These are phyloP conservation scores for Neoascochyta sp. DNA, from an alignment of 2,329 filamentous ascomycete genomes.

Conservation along the genomic window DNA sequence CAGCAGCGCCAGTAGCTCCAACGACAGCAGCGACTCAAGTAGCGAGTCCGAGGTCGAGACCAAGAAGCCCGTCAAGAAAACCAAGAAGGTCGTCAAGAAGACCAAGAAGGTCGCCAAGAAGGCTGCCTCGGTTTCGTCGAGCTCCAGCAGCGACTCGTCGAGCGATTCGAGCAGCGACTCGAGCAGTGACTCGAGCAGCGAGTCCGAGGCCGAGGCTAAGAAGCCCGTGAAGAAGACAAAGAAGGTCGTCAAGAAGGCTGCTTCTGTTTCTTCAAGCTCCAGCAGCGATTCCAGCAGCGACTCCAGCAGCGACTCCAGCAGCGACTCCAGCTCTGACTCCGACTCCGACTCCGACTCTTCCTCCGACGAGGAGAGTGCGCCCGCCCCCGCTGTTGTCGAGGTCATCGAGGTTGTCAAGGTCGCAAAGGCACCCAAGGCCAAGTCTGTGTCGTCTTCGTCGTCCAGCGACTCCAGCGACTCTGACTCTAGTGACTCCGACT, in stretches of 20 bases:
- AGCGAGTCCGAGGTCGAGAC: constrained; percentile 31
- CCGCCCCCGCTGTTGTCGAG: too few species aligned
- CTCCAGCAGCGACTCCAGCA: constrained; percentile 13
- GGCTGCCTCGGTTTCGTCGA: constrained; percentile 12
- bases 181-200: constrained; percentile 15
- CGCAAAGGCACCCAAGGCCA: constrained; percentile 16
- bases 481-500: constrained; percentile 23
- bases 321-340: constrained; percentile 16
- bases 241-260: too few species aligned
- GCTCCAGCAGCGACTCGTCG: constrained; percentile 13
- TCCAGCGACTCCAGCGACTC: constrained; percentile 10
- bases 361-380: constrained; percentile 15
- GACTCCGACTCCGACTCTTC: constrained; percentile 43
- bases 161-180: constrained; percentile 12
- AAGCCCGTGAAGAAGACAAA: constrained; percentile 4
- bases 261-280: constrained; percentile 7
- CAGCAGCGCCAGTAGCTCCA: constrained; percentile 11
- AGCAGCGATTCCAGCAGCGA: constrained; percentile 15
- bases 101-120: constrained; percentile 12
- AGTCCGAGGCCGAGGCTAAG: constrained; percentile 10
- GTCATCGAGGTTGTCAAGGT: too few species aligned
- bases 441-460: constrained; percentile 18
- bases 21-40: constrained; percentile 23
- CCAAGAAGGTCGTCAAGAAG: constrained; percentile 4
- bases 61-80: constrained; percentile 21